These are phyloP conservation scores for Fomitopsis serialis DNA, from an alignment of 768 basidiomycete species.

Conservation along the genomic window DNA sequence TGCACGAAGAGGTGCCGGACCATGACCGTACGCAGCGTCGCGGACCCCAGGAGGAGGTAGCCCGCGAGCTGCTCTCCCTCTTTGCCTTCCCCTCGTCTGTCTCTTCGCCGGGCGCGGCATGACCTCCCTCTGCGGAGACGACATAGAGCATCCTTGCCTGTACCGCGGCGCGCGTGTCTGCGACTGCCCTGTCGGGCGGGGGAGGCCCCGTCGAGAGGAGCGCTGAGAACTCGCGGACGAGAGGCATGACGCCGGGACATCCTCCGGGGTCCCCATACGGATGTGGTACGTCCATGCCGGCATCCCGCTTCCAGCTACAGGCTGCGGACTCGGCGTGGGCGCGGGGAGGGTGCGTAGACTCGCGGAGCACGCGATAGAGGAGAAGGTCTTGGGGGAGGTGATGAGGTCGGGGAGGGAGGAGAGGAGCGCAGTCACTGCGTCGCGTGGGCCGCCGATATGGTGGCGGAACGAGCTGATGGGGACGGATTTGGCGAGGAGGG, in stretches of 20 bases:
- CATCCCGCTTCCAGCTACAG: too few species aligned
- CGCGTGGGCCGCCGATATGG: too few species aligned
- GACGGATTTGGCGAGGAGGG: too few species aligned
- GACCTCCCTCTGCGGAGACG: too few species aligned
- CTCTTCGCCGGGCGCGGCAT: too few species aligned
- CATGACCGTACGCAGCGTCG: background rate
- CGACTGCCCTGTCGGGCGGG: background rate
- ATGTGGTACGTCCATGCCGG: background rate
- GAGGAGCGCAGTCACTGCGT: background rate
- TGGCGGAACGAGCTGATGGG: too few species aligned
- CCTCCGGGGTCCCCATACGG: background rate
- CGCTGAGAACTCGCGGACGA: background rate
- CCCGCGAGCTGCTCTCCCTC: background rate
- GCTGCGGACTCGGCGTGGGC: background rate
- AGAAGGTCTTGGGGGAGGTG: background rate
- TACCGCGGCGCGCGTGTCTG: background rate
- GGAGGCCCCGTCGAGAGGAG: background rate
- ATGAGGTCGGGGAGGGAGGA: background rate
- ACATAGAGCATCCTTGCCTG: too few species aligned
- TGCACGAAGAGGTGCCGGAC: background rate
- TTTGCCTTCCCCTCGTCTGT: too few species aligned
- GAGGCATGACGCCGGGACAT: background rate
- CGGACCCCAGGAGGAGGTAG: background rate
- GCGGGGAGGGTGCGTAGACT: background rate
- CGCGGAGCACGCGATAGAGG: background rate